Base-by-base conservation (phyloP, 768 basidiomycete genomes). In the Gymnopilus dilepis region DNA sequence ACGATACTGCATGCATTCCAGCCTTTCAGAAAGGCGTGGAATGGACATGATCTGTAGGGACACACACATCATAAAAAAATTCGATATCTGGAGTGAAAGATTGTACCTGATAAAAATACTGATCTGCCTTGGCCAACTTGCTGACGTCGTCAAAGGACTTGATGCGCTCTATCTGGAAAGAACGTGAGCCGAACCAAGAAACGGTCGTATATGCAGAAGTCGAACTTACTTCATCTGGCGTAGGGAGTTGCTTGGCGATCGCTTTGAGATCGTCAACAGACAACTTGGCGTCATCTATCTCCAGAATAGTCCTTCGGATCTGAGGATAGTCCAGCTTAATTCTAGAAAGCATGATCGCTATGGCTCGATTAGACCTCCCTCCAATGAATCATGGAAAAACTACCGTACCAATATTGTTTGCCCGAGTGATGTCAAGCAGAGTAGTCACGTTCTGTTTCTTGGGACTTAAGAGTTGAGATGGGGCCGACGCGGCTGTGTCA, bases 1-100 rank as follows among this genome's bases (percentile, higher is more conserved):
- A 11, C 93, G 86, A 72, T 91, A 96, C 12, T 94, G 69, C 90
- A 97, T 95, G 69, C 88, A 91, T 4, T 90, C 86, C 24, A 95
- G 70, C 5, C 95, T 85, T 63, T 89, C 83, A 2, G 84, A 69
- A 9, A 97, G 82, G 22, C 92, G 81, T 2, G 94, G 92, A 34
- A 97, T 88, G 0, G 77, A 76, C 79, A 89, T 89, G 56, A 96
- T 90, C 92, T 95, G 45, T 19, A 31, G 38, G 50, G 22, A 47
- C 19, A 17, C 15, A 9, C 34, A 15, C 30, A 19, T 5, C 9
- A 28, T 6, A 21, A 13, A 40, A 41, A 28, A 24, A 15, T 22
- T 50, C n/a, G n/a, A 60, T 33, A 4, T 17, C 8, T 15, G 24
- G 19, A 11, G n/a, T 12, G 8, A 68, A 22, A 21, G 37, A 8